Conservation (phyloP, 2,329 filamentous ascomycete species). For the Diplodia seriata region DNA sequence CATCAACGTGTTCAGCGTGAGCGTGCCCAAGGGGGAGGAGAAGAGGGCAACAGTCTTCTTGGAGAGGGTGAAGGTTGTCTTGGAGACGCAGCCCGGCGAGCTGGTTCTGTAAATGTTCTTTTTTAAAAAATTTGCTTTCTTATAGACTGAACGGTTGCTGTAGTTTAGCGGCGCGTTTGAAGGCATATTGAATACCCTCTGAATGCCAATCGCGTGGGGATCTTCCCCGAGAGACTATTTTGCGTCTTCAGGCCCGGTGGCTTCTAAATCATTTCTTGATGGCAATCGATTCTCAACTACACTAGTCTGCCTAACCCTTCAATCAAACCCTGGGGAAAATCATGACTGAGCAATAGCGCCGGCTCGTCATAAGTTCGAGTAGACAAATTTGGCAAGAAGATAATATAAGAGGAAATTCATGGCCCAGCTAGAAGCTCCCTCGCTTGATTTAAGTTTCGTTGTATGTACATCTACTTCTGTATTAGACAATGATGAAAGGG, state of each 20-base stretch:
- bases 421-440: too few relatives aligned
- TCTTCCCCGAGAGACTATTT: not conserved
- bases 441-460: too few relatives aligned
- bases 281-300: too few relatives aligned
- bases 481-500: too few relatives aligned
- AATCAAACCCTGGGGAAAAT: too few relatives aligned
- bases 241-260: not conserved
- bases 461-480: too few relatives aligned
- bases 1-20: constrained; percentile 81
- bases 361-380: too few relatives aligned
- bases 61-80: constrained; percentile 80
- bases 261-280: not conserved
- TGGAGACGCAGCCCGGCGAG: constrained; percentile 56
- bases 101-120: constrained; percentile 44
- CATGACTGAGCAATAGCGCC: too few relatives aligned
- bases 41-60: constrained; percentile 81
- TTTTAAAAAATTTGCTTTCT: not conserved
- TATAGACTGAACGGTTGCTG: constrained; percentile 21
- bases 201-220: constrained; percentile 3
- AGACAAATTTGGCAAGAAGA: too few relatives aligned
- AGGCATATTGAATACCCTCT: constrained; percentile 29
- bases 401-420: too few relatives aligned
- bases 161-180: constrained; percentile 26
- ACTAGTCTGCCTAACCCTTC: too few relatives aligned
- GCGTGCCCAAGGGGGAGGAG: constrained; percentile 80